These are phyloP conservation scores for Pleurotus cornucopiae DNA, from an alignment of 768 basidiomycete species.

Conservation along the genomic window DNA sequence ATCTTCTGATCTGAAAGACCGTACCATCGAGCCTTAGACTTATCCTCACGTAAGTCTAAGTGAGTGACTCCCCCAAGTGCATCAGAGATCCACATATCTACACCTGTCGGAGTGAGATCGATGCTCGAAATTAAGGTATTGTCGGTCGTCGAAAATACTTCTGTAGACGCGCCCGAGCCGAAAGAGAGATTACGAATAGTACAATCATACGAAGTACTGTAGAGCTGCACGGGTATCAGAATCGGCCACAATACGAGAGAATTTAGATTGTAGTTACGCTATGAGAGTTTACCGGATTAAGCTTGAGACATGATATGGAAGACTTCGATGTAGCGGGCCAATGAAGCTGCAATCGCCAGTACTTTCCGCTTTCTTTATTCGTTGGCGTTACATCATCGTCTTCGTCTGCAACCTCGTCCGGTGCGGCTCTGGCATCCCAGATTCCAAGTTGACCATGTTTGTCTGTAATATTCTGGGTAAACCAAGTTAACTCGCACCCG, in stretches of 20 bases:
- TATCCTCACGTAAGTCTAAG: constrained; percentile 66
- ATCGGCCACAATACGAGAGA: constrained; percentile 6
- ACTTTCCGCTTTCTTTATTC: constrained; percentile 63
- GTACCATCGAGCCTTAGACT: constrained; percentile 54
- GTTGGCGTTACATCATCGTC: constrained; percentile 44
- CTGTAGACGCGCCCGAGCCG: constrained; percentile 63
- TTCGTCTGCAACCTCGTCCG: constrained; percentile 63
- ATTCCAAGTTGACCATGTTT: constrained; percentile 82
- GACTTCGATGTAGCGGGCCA: constrained; percentile 82
- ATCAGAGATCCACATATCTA: constrained; percentile 87
- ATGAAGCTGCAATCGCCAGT: constrained; percentile 77
- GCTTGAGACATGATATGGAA: constrained; percentile 73
- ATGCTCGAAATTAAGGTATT: constrained; percentile 58
- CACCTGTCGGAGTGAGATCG: constrained; percentile 61
- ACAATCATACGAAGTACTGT: constrained; percentile 79
- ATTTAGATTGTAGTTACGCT: constrained; percentile 37
- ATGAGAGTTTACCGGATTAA: constrained; percentile 73
- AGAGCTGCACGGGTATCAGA: constrained; percentile 44
- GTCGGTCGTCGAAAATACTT: constrained; percentile 62
- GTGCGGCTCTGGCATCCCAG: constrained; percentile 77
- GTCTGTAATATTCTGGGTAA: constrained; percentile 37
- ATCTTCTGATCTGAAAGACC: constrained; percentile 69
- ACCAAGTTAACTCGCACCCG: too few relatives aligned
- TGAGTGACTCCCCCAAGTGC: constrained; percentile 67
- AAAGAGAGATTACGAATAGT: constrained; percentile 73